Evolutionary conservation across 2,329 filamentous ascomycete species (phyloP).

Genomic region (Trichoderma cornu-damae): DNA sequence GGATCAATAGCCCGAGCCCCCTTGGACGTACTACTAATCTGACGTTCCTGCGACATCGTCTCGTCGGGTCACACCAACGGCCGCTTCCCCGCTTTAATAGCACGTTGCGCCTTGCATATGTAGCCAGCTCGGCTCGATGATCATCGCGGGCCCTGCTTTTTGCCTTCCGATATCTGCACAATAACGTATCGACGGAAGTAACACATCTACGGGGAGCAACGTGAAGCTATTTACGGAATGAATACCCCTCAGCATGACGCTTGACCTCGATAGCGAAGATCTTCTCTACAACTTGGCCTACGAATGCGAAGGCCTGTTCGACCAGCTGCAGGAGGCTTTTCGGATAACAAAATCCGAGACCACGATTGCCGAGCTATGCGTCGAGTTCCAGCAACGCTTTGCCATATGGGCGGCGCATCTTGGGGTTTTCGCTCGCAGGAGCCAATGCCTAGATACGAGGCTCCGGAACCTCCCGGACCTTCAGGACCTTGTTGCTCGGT

Average conservation of each 20-base stretch:
- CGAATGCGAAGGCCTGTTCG: not conserved
- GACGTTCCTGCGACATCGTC: not conserved
- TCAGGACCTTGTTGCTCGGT: slow-evolving; percentile 8
- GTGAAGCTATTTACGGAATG: not conserved
- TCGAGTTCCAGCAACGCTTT: slow-evolving; percentile 16
- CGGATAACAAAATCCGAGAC: not conserved
- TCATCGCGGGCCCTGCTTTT: not conserved
- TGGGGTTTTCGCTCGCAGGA: slow-evolving; percentile 19
- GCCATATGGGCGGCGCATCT: slow-evolving; percentile 17
- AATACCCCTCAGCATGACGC: not conserved
- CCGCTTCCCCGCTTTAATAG: not conserved
- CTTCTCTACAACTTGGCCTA: not conserved
- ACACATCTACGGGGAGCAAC: no score
- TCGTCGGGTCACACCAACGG: not conserved
- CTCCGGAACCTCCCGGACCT: slow-evolving; percentile 15
- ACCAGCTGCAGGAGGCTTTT: not conserved
- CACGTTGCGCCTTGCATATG: not conserved
- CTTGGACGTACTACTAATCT: not conserved
- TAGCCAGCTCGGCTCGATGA: no score
- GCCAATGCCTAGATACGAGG: slow-evolving; percentile 18
- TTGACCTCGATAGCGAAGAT: not conserved
- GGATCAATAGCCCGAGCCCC: not conserved
- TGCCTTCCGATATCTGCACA: no score
- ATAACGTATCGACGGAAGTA: no score
- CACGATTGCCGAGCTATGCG: not conserved